These are phyloP conservation scores for Puccinia horiana DNA, from an alignment of 1,284 basidiomycete species.

Conservation along the genomic window DNA sequence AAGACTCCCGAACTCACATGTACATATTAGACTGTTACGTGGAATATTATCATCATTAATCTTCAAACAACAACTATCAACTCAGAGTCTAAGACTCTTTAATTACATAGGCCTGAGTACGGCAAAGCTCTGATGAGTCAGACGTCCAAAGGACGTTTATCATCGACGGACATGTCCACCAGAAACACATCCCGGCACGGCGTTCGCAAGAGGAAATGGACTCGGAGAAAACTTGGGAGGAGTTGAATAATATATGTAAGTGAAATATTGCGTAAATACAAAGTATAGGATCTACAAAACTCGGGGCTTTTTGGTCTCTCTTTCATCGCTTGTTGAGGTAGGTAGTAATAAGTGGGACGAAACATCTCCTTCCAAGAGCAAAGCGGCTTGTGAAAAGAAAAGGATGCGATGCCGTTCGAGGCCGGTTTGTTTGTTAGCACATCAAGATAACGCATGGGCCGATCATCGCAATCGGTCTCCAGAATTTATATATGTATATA, in stretches of 20 bases:
- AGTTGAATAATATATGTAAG: neutral
- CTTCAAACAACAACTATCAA: too few species aligned
- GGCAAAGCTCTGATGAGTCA: too few species aligned
- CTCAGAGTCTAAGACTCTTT: too few species aligned
- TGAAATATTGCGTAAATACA: neutral
- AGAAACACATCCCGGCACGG: neutral
- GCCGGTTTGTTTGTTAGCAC: neutral
- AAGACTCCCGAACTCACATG: too few species aligned
- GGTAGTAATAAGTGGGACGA: neutral
- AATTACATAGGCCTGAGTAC: too few species aligned
- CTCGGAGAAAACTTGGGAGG: neutral
- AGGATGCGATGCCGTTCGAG: neutral
- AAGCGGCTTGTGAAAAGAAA: neutral
- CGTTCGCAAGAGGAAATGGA: neutral
- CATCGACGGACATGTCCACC: too few species aligned
- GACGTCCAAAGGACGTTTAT: too few species aligned
- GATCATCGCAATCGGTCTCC: neutral
- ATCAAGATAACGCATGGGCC: neutral
- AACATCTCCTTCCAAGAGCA: neutral
- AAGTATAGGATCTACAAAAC: neutral
- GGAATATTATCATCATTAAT: too few species aligned
- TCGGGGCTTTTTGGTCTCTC: neutral
- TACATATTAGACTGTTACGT: too few species aligned
- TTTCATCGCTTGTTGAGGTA: neutral
- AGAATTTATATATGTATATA: constrained; percentile 13